Percentiles rank a stretch among this genome's conserved stretches.
Conservation (phyloP, 805 yeast species). For the Jamesozyma gamospora region DNA sequence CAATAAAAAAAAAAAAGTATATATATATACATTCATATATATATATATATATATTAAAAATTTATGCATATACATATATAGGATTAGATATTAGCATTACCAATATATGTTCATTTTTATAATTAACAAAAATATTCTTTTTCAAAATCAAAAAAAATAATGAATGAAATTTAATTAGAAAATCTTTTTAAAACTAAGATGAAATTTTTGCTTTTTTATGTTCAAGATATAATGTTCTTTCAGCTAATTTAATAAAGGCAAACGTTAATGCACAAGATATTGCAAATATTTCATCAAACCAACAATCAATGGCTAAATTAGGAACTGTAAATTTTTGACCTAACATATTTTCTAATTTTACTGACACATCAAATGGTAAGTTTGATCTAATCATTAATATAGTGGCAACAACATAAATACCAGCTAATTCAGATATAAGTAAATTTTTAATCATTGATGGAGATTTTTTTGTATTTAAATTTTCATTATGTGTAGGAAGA, state of each 20-base stretch:
- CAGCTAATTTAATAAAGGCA: conserved; percentile 21
- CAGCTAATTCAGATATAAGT: conserved; percentile 31
- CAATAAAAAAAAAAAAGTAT: not conserved
- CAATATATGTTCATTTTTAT: too few relatives aligned
- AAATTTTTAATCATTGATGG: conserved; percentile 34
- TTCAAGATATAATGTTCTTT: conserved; percentile 7
- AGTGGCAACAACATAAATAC: conserved; percentile 33
- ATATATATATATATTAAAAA: too few relatives aligned
- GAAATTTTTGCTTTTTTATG: not conserved
- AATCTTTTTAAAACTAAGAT: too few relatives aligned
- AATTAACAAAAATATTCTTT: too few relatives aligned
- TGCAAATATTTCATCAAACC: conserved; percentile 35
- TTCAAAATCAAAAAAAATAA: too few relatives aligned
- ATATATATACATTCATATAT: too few relatives aligned
- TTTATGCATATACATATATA: too few relatives aligned
- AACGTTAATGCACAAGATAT: conserved; percentile 26
- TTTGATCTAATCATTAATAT: conserved; percentile 33
- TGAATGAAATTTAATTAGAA: too few relatives aligned
- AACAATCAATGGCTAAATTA: conserved; percentile 28
- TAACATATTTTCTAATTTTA: conserved; percentile 26
- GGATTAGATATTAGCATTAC: too few relatives aligned
- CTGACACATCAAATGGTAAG: conserved; percentile 28
- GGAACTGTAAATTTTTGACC: conserved; percentile 25
- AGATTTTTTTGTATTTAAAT: conserved; percentile 2
- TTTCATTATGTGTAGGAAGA: conserved; percentile 13